A percentile compares a stretch with the other conserved stretches of the same genome.
Evolutionary conservation across 2,329 filamentous ascomycete genomes (phyloP).

Genomic region (Arthrobotrys musiformis): DNA sequence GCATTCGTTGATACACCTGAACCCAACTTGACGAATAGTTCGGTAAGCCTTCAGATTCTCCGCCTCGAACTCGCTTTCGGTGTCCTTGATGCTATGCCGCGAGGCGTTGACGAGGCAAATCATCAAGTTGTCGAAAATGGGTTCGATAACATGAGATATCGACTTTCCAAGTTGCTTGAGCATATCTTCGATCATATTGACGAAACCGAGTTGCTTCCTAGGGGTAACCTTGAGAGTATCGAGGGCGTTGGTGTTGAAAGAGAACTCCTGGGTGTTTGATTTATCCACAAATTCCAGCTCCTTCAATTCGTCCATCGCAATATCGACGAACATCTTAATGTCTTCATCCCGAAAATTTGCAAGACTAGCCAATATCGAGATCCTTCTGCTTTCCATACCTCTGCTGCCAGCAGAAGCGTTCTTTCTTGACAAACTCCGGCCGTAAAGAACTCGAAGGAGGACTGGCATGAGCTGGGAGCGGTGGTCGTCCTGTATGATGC

Average conservation of each 20-base stretch:
- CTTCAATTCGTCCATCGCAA: slow-evolving; percentile 78
- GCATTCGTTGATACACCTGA: slow-evolving; percentile 83
- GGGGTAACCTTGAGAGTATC: slow-evolving; percentile 71
- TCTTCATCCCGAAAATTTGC: slow-evolving; percentile 79
- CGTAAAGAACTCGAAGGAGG: slow-evolving; percentile 86
- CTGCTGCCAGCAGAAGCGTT: slow-evolving; percentile 78
- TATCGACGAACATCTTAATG: slow-evolving; percentile 81
- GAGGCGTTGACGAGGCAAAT: slow-evolving; percentile 77
- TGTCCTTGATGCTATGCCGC: slow-evolving; percentile 64
- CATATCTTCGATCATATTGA: slow-evolving; percentile 90
- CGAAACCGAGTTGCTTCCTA: slow-evolving; percentile 86
- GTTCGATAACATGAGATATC: slow-evolving; percentile 76
- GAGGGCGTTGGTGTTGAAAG: slow-evolving; percentile 62
- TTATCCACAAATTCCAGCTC: slow-evolving; percentile 71
- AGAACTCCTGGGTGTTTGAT: slow-evolving; percentile 64
- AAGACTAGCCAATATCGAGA: slow-evolving; percentile 78
- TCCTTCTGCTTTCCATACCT: slow-evolving; percentile 81
- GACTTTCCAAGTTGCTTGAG: slow-evolving; percentile 83
- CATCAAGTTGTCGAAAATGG: slow-evolving; percentile 72
- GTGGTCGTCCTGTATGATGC: slow-evolving; percentile 78
- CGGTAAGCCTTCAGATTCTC: slow-evolving; percentile 62
- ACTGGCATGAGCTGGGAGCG: slow-evolving; percentile 81
- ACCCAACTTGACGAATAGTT: slow-evolving; percentile 75
- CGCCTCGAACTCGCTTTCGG: slow-evolving; percentile 60
- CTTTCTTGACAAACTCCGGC: slow-evolving; percentile 84